A percentile compares a stretch with the other conserved stretches of the same genome.
Evolutionary conservation across 352 stramenopile species (phyloP).

Genomic region (Peronosclerospora sorghi): DNA sequence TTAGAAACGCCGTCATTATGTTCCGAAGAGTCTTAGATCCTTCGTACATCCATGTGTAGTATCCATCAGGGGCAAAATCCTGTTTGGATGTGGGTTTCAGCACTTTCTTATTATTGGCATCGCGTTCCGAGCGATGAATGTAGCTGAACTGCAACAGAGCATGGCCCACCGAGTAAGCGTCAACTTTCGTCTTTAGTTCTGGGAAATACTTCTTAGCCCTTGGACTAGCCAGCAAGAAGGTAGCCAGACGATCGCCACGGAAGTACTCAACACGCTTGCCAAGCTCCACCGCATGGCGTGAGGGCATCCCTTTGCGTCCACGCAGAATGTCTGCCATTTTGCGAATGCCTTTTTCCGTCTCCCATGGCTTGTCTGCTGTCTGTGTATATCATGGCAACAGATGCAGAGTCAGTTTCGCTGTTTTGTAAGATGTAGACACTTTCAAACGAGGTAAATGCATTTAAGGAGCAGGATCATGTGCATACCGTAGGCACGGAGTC

Average conservation of each 20-base stretch:
- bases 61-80: constrained; percentile 92
- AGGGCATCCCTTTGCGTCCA: constrained; percentile 78
- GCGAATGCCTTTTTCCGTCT: constrained; percentile 60
- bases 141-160: constrained; percentile 70
- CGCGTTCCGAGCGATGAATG: constrained; percentile 82
- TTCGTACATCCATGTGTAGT: constrained; percentile 99
- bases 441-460: not conserved
- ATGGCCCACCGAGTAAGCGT: constrained; percentile 59
- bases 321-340: constrained; percentile 80
- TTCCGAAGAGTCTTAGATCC: constrained; percentile 96
- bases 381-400: constrained; percentile 1
- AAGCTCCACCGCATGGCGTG: constrained; percentile 83
- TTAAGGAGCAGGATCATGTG: not conserved
- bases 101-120: constrained; percentile 80
- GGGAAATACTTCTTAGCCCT: constrained; percentile 79
- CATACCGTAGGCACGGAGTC: constrained; percentile 17
- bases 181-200: constrained; percentile 67
- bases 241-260: constrained; percentile 77
- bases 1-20: constrained; percentile 93
- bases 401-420: constrained; percentile 7
- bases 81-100: constrained; percentile 74
- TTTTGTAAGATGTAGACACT: not conserved
- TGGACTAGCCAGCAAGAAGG: constrained; percentile 68
- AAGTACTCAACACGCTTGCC: constrained; percentile 90
- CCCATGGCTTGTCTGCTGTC: constrained; percentile 48